phyloP scores from a whole-genome alignment of 805 yeast species.

The Lipomyces orientalis region DNA sequence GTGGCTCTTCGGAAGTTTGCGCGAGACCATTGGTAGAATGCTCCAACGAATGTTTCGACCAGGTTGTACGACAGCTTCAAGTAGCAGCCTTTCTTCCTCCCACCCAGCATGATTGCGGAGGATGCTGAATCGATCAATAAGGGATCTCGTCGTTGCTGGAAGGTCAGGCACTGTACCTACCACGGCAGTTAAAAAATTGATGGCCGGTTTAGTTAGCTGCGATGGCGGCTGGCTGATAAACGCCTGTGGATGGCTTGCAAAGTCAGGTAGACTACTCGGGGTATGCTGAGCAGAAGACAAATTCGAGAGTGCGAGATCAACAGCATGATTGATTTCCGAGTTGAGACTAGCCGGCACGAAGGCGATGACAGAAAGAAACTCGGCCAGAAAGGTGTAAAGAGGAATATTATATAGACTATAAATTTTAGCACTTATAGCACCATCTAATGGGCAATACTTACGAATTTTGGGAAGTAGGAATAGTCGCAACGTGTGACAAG shows the following conservation, averaged over 20 bases:
- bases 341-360: conserved; percentile 12
- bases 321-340: conserved; percentile 21
- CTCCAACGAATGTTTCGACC: conserved; percentile 31
- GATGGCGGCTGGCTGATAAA: conserved; percentile 15
- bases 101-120: background rate
- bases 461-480: conserved; percentile 3
- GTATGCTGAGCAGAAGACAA: conserved; percentile 11
- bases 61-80: conserved; percentile 30
- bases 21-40: conserved; percentile 29
- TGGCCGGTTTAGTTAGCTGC: conserved; percentile 2
- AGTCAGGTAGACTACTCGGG: conserved; percentile 25
- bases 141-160: conserved; percentile 27
- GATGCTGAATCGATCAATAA: conserved; percentile 27
- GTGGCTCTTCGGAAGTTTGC: conserved; percentile 17
- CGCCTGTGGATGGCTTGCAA: conserved; percentile 22
- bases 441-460: background rate
- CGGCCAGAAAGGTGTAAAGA: conserved; percentile 23
- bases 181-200: conserved; percentile 22
- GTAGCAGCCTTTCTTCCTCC: conserved; percentile 15
- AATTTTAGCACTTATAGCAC: background rate
- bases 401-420: conserved; percentile 18
- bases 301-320: conserved; percentile 22
- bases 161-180: conserved; percentile 24
- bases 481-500: conserved; percentile 13
- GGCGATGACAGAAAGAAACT: conserved; percentile 11